Evolutionary conservation across 805 yeast species (phyloP), one percentile per base, ranked within the genome.

Genomic region (Saturnispora sanitii): DNA sequence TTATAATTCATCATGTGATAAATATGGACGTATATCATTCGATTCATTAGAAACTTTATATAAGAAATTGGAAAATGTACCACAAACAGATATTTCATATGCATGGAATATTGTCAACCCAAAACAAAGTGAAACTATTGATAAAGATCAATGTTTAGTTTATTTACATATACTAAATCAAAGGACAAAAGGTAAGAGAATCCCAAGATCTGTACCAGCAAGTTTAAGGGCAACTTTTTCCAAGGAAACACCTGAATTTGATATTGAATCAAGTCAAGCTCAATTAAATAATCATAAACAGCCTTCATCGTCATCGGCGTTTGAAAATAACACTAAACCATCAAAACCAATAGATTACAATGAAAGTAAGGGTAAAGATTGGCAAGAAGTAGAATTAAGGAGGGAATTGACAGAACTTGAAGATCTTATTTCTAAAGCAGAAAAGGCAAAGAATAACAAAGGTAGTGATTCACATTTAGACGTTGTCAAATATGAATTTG

Each of bases 31-130:
- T 45, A 77, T 87, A 33, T 69, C 79, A 27, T 90, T 82, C 55
- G 79, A 79, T 31, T 69, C 88, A 2, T 66, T 92, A 43, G 64
- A 72, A 9, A 80, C 73, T 23, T 67, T 92, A 33, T 90, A 85
- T 61, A 58, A 68, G 30, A 74, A 86, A 17, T 71, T 90, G 42
- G 59, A 63, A 26, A 75, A 75, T 45, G 83, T 92, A 11, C 95
- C 96, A 9, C 73, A 77, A 41, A 72, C 88, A 4, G 98, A 88
- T 58, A 70, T 87, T 6, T 75, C 87, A 22, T 79, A 83, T 36
- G 95, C 96, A 2, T 92, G 98, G 97, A 86, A 85, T 58, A 66
- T 92, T 44, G 94, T 92, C 40, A 92, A 92, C 55, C 97, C 98
- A 9, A 82, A 83, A 54, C 78, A 82, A 41, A 76, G 77, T 39